Evolutionary conservation across 2,329 filamentous ascomycete species (phyloP).

Genomic region (Nemania abortiva): DNA sequence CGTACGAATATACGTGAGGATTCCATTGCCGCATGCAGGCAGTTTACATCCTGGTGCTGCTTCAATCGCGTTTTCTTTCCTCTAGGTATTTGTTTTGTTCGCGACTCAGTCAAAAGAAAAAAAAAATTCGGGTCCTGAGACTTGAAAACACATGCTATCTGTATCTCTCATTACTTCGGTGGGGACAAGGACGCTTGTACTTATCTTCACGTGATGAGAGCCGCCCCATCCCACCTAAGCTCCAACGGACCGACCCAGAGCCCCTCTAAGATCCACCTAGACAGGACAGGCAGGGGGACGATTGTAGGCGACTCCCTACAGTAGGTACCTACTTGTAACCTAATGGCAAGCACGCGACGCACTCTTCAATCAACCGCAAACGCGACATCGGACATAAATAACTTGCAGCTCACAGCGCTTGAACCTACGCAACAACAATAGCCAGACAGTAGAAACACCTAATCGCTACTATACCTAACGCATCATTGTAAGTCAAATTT

Average conservation of each 20-base stretch:
- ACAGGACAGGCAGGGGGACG: background rate
- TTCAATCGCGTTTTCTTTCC: background rate
- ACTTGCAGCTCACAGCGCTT: constrained; percentile 8
- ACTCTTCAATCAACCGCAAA: constrained; percentile 25
- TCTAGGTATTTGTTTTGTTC: constrained; percentile 24
- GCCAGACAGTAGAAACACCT: background rate
- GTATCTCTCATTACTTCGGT: constrained; percentile 20
- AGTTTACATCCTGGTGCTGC: constrained; percentile 6
- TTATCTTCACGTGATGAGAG: constrained; percentile 42
- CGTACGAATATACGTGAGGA: constrained; percentile 82
- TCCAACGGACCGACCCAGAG: background rate
- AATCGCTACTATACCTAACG: background rate
- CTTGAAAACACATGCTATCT: constrained; percentile 1
- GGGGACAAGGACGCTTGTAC: constrained; percentile 8
- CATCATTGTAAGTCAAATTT: constrained; percentile 18
- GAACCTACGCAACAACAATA: constrained; percentile 16
- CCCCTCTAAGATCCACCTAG: background rate
- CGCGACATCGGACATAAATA: constrained; percentile 35
- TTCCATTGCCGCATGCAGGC: constrained; percentile 47
- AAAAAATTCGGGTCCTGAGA: constrained; percentile 18
- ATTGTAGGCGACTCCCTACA: too few species aligned
- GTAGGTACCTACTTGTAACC: background rate
- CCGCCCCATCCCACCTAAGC: constrained; percentile 7
- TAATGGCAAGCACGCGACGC: background rate
- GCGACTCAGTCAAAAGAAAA: constrained; percentile 18